Conservation (phyloP, 2,329 filamentous ascomycete genomes). For the Byssoonygena ceratinophila region DNA sequence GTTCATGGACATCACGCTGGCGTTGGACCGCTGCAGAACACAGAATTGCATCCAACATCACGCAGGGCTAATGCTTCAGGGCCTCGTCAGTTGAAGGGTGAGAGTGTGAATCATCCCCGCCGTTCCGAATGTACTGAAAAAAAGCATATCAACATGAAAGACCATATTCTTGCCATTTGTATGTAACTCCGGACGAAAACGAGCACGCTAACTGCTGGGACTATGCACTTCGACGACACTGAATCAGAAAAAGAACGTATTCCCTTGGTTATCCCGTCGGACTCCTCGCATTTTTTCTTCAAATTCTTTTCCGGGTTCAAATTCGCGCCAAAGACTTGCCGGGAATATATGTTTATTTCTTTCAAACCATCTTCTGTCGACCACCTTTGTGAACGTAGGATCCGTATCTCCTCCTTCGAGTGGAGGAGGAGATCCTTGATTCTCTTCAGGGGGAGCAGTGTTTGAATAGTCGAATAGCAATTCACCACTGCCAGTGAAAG, state of each 20-base stretch:
- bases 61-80: too few relatives aligned
- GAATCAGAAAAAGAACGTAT: conserved; percentile 74
- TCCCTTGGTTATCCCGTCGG: conserved; percentile 74
- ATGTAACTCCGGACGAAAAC: too few relatives aligned
- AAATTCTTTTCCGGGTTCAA: conserved; percentile 77
- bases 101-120: too few relatives aligned
- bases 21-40: not conserved
- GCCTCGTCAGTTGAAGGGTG: too few relatives aligned
- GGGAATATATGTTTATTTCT: conserved; percentile 97
- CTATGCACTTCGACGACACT: not conserved
- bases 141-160: too few relatives aligned
- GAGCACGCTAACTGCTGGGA: too few relatives aligned
- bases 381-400: conserved; percentile 75
- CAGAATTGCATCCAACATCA: too few relatives aligned
- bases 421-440: conserved; percentile 39
- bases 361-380: conserved; percentile 94
- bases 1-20: not conserved
- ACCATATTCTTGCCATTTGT: too few relatives aligned
- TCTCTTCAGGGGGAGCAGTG: conserved; percentile 30
- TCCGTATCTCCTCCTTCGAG: conserved; percentile 72
- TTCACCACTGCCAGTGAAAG: conserved; percentile 61
- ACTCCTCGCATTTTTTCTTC: conserved; percentile 53
- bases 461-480: conserved; percentile 67
- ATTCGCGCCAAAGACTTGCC: conserved; percentile 89
- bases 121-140: too few relatives aligned